Evolutionary conservation across 345 rosid genomes (phyloP).

Genomic region (Hibiscus trionum): DNA sequence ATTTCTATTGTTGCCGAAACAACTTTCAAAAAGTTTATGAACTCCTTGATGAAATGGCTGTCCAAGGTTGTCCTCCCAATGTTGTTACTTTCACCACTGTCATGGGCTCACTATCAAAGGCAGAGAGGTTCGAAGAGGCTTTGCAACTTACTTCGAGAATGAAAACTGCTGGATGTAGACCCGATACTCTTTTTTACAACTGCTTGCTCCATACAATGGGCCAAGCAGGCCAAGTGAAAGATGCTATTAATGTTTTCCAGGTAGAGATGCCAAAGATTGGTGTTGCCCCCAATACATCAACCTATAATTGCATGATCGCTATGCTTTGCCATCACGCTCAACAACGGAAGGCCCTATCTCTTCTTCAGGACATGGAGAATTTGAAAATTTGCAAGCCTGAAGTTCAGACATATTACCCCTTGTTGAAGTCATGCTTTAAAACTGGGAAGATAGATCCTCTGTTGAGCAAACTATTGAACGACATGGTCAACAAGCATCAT

Average conservation of each 20-base stretch:
- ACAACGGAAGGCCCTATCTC: slow-evolving; percentile 36
- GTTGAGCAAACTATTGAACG: slow-evolving; percentile 51
- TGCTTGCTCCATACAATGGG: slow-evolving; percentile 65
- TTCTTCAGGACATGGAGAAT: slow-evolving; percentile 51
- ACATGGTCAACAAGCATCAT: slow-evolving; percentile 65
- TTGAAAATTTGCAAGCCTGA: slow-evolving; percentile 48
- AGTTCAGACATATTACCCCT: slow-evolving; percentile 58
- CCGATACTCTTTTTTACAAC: slow-evolving; percentile 57
- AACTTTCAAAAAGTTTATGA: slow-evolving; percentile 47
- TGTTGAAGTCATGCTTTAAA: slow-evolving; percentile 62
- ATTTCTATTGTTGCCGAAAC: slow-evolving; percentile 40
- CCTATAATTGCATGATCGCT: slow-evolving; percentile 74
- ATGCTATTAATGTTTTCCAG: slow-evolving; percentile 49
- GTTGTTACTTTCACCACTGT: slow-evolving; percentile 59
- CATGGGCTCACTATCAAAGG: slow-evolving; percentile 53
- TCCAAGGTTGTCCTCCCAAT: slow-evolving; percentile 55
- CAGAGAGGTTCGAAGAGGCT: slow-evolving; percentile 49
- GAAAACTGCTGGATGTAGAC: slow-evolving; percentile 42
- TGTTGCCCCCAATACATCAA: slow-evolving; percentile 43
- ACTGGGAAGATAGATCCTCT: slow-evolving; percentile 43
- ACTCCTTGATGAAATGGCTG: slow-evolving; percentile 60
- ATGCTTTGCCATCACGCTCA: slow-evolving; percentile 55
- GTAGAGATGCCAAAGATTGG: slow-evolving; percentile 48
- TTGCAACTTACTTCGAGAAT: slow-evolving; percentile 38
- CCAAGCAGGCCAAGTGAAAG: slow-evolving; percentile 43